A percentile compares a stretch with the other conserved stretches of the same genome.
These are phyloP conservation scores for Penicillium olsonii DNA, from an alignment of 2,329 filamentous ascomycete genomes.

Conservation along the genomic window DNA sequence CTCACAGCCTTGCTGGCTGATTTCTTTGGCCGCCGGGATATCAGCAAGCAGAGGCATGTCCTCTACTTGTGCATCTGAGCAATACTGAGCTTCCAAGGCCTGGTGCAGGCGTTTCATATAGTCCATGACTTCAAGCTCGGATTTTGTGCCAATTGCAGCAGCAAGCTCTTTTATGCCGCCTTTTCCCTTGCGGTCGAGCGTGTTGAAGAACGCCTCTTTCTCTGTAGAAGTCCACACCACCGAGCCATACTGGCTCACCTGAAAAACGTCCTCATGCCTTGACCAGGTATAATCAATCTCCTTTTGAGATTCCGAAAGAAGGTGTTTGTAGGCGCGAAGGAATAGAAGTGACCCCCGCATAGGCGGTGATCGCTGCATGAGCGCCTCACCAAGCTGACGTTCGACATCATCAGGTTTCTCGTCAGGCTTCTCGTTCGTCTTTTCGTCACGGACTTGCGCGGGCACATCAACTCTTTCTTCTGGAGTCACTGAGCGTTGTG, in stretches of 20 bases:
- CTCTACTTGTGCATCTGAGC: conserved; percentile 36
- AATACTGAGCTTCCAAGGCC: conserved; percentile 46
- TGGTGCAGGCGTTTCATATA: conserved; percentile 66
- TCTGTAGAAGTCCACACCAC: conserved; percentile 71
- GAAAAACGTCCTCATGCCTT: conserved; percentile 26
- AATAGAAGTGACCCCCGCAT: conserved; percentile 42
- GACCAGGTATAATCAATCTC: conserved; percentile 15
- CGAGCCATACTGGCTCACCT: conserved; percentile 64
- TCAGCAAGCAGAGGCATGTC: conserved; percentile 52
- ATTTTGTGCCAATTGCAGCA: conserved; percentile 67
- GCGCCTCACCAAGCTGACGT: conserved; percentile 4
- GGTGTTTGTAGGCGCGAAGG: conserved; percentile 51
- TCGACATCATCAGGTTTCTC: background rate
- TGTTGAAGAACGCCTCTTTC: conserved; percentile 69
- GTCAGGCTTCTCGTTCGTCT: too few relatives aligned
- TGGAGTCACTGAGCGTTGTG: conserved; percentile 10
- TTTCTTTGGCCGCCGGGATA: conserved; percentile 71
- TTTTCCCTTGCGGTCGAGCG: conserved; percentile 64
- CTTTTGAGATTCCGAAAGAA: conserved; percentile 61
- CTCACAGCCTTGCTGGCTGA: conserved; percentile 65
- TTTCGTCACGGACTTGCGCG: background rate
- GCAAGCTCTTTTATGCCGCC: conserved; percentile 66
- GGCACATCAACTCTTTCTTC: background rate
- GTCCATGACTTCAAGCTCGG: conserved; percentile 69
- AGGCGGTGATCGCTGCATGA: conserved; percentile 5